A percentile compares a stretch with the other conserved stretches of the same genome.
These are phyloP conservation scores for Pyrus communis DNA, from an alignment of 306 rosid genomes.

Conservation along the genomic window DNA sequence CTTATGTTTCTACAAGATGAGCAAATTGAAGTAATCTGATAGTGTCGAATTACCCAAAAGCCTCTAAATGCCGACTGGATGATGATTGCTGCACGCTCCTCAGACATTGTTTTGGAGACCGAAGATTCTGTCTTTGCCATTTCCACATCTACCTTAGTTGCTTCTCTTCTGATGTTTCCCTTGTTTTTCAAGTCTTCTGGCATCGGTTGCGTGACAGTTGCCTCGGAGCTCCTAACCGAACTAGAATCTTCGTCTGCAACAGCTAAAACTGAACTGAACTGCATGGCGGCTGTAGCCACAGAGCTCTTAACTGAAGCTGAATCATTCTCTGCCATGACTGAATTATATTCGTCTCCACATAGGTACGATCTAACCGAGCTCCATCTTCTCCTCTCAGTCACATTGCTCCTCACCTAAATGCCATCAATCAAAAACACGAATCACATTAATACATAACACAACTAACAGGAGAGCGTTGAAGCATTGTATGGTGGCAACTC, in stretches of 20 bases:
- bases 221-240: constrained; percentile 58
- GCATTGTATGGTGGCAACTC: constrained; percentile 17
- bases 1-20: background rate
- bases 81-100: constrained; percentile 60
- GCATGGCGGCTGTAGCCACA: constrained; percentile 27
- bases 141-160: constrained; percentile 37
- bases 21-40: background rate
- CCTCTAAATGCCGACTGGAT: constrained; percentile 76
- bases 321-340: constrained; percentile 65
- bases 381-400: constrained; percentile 64
- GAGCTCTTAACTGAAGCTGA: constrained; percentile 62
- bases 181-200: constrained; percentile 20
- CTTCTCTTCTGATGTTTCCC: constrained; percentile 30
- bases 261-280: constrained; percentile 40
- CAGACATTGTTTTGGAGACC: constrained; percentile 23
- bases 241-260: constrained; percentile 60
- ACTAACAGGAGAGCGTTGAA: background rate
- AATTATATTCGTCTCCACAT: constrained; percentile 81
- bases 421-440: background rate
- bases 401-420: constrained; percentile 46
- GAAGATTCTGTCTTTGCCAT: constrained; percentile 1
- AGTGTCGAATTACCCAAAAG: constrained; percentile 43
- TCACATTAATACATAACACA: background rate
- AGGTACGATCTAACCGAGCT: constrained; percentile 68
- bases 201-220: constrained; percentile 44